Percentiles rank a stretch among this genome's conserved stretches.
These are phyloP conservation scores for Russula sp. DNA, from an alignment of 768 basidiomycete species.

Conservation along the genomic window DNA sequence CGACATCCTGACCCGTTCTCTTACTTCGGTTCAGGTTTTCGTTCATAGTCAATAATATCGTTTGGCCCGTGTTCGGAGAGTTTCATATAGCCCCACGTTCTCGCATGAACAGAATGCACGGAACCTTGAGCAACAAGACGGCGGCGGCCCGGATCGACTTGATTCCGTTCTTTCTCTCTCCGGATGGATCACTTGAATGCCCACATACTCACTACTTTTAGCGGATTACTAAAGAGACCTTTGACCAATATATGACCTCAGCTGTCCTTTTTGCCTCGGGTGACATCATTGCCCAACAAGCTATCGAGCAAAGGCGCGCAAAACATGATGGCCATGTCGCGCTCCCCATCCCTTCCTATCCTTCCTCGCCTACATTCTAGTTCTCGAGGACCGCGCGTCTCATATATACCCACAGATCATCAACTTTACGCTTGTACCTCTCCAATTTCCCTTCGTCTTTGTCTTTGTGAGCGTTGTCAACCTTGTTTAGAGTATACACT, in stretches of 20 bases:
- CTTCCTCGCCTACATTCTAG: conserved; percentile 29
- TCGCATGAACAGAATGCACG: too few species aligned
- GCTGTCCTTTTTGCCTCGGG: conserved; percentile 66
- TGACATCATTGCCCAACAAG: conserved; percentile 83
- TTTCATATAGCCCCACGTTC: too few species aligned
- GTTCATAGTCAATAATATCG: too few species aligned
- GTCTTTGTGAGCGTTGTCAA: conserved; percentile 73
- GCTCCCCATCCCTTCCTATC: background rate
- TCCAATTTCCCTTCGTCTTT: too few species aligned
- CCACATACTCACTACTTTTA: conserved; percentile 26
- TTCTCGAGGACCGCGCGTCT: conserved; percentile 56
- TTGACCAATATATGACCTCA: conserved; percentile 58
- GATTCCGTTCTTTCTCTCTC: conserved; percentile 35
- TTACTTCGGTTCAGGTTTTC: too few species aligned
- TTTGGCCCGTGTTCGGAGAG: too few species aligned
- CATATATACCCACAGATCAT: conserved; percentile 67
- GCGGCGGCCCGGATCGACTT: conserved; percentile 18
- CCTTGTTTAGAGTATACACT: conserved; percentile 71
- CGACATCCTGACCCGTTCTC: too few species aligned
- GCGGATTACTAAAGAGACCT: conserved; percentile 56
- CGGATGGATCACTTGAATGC: background rate
- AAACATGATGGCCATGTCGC: conserved; percentile 53
- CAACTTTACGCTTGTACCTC: conserved; percentile 75
- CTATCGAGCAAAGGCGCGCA: conserved; percentile 61
- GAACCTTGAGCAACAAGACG: too few species aligned